A percentile compares a stretch with the other conserved stretches of the same genome.
phyloP scores from a whole-genome alignment of 345 rosid genomes.

The Citrus reticulata region DNA sequence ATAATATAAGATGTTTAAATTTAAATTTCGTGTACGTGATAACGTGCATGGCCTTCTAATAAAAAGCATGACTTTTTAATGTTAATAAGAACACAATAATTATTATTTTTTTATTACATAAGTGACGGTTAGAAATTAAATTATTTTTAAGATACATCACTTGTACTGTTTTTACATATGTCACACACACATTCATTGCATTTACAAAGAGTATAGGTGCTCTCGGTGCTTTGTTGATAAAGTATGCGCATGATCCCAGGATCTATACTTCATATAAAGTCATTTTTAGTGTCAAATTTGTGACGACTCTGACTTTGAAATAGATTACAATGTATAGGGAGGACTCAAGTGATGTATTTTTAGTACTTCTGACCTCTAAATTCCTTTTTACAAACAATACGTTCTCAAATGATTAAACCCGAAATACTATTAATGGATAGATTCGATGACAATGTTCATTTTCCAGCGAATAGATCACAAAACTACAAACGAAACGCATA shows the following conservation, averaged over 20 bases:
- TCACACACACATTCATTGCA: fast-evolving
- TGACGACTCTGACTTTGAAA: no score
- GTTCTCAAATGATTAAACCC: neutral
- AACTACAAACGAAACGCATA: neutral
- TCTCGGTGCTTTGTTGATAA: no score
- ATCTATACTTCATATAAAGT: no score
- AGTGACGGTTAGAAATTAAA: no score
- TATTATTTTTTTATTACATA: fast-evolving
- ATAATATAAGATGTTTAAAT: fast-evolving
- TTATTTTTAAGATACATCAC: fast-evolving
- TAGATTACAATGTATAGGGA: neutral
- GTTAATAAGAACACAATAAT: no score
- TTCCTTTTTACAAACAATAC: neutral
- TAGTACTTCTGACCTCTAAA: no score
- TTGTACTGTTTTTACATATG: fast-evolving
- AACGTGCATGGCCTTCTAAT: no score
- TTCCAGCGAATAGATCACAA: neutral
- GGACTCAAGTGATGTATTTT: neutral
- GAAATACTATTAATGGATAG: neutral
- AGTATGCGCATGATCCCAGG: no score
- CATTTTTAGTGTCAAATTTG: no score
- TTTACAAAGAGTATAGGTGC: fast-evolving
- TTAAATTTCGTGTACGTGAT: no score
- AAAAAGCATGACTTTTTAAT: fast-evolving
- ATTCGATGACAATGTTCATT: neutral